These are phyloP conservation scores for Saitozyma sp. DNA, from an alignment of 768 basidiomycete genomes.

Conservation along the genomic window DNA sequence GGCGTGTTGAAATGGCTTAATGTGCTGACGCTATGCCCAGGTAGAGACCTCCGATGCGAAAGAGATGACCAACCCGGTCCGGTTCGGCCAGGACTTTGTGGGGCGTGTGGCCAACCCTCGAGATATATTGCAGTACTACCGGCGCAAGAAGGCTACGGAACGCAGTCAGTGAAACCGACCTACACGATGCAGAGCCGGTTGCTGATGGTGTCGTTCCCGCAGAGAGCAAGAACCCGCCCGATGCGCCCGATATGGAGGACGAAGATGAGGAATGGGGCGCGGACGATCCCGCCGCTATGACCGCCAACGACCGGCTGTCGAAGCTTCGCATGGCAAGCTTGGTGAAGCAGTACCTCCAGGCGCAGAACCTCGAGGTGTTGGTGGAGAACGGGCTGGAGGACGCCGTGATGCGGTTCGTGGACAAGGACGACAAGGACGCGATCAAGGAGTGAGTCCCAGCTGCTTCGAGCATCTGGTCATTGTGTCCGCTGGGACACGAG, in stretches of 20 bases:
- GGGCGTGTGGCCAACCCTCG: conserved; percentile 90
- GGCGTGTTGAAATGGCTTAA: conserved; percentile 1
- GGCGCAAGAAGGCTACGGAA: conserved; percentile 66
- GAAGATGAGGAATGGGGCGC: conserved; percentile 65
- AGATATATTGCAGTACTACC: conserved; percentile 87
- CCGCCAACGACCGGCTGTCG: conserved; percentile 55
- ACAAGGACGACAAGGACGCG: conserved; percentile 94
- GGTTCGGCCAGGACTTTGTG: conserved; percentile 93
- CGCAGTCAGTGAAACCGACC: conserved; percentile 26
- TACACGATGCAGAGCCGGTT: background rate
- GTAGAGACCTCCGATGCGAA: conserved; percentile 88
- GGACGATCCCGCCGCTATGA: conserved; percentile 57
- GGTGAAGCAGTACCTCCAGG: conserved; percentile 85
- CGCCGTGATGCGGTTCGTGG: conserved; percentile 92
- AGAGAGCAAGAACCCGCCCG: conserved; percentile 68
- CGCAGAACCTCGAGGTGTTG: conserved; percentile 88
- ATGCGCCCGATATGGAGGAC: conserved; percentile 75
- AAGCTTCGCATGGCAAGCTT: conserved; percentile 83
- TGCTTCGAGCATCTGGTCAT: background rate
- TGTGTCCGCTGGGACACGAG: background rate
- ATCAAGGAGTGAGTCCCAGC: conserved; percentile 70
- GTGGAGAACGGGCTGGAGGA: conserved; percentile 88
- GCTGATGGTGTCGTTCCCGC: background rate
- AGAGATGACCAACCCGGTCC: conserved; percentile 91
- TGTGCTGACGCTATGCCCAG: conserved; percentile 51